Evolutionary conservation across 768 basidiomycete genomes (phyloP), one percentile per base, ranked within the genome.

Genomic region (Tricholoma saponaceum): DNA sequence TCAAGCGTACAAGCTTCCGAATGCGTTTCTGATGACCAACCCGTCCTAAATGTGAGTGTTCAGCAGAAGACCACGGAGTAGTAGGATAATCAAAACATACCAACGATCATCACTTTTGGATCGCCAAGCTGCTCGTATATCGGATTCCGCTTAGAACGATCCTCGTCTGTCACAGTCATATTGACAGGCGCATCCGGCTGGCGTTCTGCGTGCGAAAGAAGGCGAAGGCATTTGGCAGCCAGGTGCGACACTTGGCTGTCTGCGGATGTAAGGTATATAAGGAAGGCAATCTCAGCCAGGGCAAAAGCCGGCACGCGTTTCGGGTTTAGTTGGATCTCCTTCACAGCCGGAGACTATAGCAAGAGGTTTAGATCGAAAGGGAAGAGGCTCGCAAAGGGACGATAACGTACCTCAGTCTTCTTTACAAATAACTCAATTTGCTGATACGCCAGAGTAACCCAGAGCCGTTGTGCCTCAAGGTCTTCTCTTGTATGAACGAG

Each of bases 111-210:
- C 2, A 87, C 77, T 53, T 83, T 82, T 1, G 88, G 87, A 65
- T 92, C 91, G 12, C 90, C 91, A 13, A 93, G 71, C 62, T 88
- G 85, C 57, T 91, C 89, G 58, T 90, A 92, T 39, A 90, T 81
- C 0, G 84, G 83, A 67, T 87, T 83, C 22, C 90, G 81, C 59
- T 85, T 86, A 13, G 84, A 82, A 22, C 80, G 74, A 62, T 87
- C 84, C 46, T 87, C 86, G 47, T 87, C 83, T 7, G 74, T 80
- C 18, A 83, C 65, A 7, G 75, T 74, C 6, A 74, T 70, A 37
- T 81, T 79, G 1, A 77, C 66, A 14, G 86, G 83, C 4, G 82
- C 82, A 53, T 78, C 77, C 4, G 83, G 81, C 51, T 84, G 79
- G 16, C 83, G 79, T 64, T 92, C 90, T 1, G 84, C 80, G 52